Base-by-base conservation (phyloP, 257 asterid species). In the Leonotis leonurus region DNA sequence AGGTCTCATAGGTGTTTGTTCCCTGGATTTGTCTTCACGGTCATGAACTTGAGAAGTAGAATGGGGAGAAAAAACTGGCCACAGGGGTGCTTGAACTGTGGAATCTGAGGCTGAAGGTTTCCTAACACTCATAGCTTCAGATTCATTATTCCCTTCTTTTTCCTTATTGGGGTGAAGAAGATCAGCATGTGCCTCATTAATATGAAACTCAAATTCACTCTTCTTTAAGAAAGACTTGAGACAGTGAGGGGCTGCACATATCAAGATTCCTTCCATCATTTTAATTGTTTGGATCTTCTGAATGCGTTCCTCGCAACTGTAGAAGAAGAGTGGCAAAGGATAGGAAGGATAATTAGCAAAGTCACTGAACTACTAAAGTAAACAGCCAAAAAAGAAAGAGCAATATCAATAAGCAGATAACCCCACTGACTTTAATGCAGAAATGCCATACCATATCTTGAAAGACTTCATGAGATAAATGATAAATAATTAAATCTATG, bases 171-270 rank as follows among this genome's bases (percentile, higher is more conserved):
- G 82, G 50, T 72, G 75, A 57, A 85, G 78, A 30, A 93, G 92
- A 73, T 89, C 90, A 22, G 77, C 73, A 69, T 89, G 97, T 40
- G 39, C 73, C 70, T 56, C 80, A 21, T 75, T 70, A 37, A 92
- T 80, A 79, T 93, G 99, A 16, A 77, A 72, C 73, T 77, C 90
- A 24, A 89, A 84, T 1, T 89, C 97, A 57, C 68, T 72, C 81
- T 85, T 84, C 84, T 89, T 87, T 33, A 93, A 65, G 77, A 93
- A 93, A 50, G 99, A 89, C 78, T 87, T 93, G 76, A 87, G 80
- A 67, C 97, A 93, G 69, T 85, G 96, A 22, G 99, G 97, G 39
- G 99, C 97, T 22, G 95, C 99, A 56, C 99, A 89, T 32, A 93
- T 33, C 55, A 76, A 75, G 65, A 93, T 80, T 53, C 95, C 96